These are phyloP conservation scores for Aspergillus steynii DNA, from an alignment of 495 filamentous ascomycete genomes.

Conservation along the genomic window DNA sequence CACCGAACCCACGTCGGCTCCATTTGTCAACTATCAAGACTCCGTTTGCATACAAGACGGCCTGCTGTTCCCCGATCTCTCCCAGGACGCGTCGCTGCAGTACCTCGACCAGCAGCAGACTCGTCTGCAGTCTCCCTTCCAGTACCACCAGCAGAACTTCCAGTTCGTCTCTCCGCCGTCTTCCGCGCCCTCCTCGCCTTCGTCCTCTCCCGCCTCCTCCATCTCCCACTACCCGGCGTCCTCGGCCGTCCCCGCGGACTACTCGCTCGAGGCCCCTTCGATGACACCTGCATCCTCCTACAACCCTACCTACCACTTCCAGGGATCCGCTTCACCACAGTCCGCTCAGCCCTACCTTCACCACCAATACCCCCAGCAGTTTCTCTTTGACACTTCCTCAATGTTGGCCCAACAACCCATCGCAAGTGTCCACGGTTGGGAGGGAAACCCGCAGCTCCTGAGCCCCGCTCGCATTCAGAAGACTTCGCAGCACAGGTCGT, in stretches of 20 bases:
- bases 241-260: slow-evolving; percentile 28
- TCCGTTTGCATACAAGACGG: slow-evolving; percentile 50
- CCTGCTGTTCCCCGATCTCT: slow-evolving; percentile 38
- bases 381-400: slow-evolving; percentile 33
- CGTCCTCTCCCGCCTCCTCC: slow-evolving; percentile 44
- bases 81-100: slow-evolving; percentile 32
- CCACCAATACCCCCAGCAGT: slow-evolving; percentile 30
- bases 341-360: slow-evolving; percentile 22
- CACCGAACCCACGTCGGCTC: slow-evolving; percentile 36
- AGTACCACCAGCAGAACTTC: slow-evolving; percentile 30
- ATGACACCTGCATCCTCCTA: slow-evolving; percentile 50
- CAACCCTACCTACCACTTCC: slow-evolving; percentile 41
- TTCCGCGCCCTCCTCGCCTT: slow-evolving; percentile 39
- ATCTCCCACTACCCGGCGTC: slow-evolving; percentile 31
- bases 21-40: slow-evolving; percentile 33
- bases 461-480: slow-evolving; percentile 40
- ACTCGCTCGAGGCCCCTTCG: slow-evolving; percentile 44
- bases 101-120: slow-evolving; percentile 26
- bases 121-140: slow-evolving; percentile 40
- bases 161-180: slow-evolving; percentile 45
- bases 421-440: slow-evolving; percentile 43
- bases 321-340: slow-evolving; percentile 35
- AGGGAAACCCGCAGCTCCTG: slow-evolving; percentile 42
- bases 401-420: slow-evolving; percentile 48
- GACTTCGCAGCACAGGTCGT: slow-evolving; percentile 37